Percentiles rank a stretch among this genome's conserved stretches.
Evolutionary conservation across 495 filamentous ascomycete species (phyloP).

Genomic region (Chaetomium fimeti): DNA sequence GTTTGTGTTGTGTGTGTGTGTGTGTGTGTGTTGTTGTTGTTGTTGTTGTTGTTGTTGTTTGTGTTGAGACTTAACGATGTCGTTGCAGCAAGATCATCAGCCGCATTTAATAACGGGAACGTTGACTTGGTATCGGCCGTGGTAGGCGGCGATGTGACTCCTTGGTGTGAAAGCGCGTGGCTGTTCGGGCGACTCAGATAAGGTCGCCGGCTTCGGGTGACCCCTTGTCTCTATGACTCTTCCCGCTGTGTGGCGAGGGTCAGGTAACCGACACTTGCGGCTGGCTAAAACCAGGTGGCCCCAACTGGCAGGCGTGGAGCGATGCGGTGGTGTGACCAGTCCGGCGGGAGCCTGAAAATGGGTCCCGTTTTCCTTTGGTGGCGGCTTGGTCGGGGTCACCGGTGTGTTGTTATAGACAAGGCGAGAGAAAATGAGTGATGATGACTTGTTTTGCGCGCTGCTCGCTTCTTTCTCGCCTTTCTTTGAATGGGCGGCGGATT

Average conservation of each 20-base stretch:
- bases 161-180: slow-evolving; percentile 29
- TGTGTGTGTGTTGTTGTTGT: too few species aligned
- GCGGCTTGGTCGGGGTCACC: slow-evolving; percentile 30
- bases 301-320: slow-evolving; percentile 40
- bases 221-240: slow-evolving; percentile 49
- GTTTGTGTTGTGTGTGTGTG: too few species aligned
- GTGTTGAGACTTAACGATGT: slow-evolving; percentile 11
- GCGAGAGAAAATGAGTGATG: slow-evolving; percentile 13
- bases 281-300: slow-evolving; percentile 45
- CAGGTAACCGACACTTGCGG: slow-evolving; percentile 42
- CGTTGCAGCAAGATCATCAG: slow-evolving; percentile 20
- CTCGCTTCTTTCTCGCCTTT: slow-evolving; percentile 19
- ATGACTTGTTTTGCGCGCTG: slow-evolving; percentile 14
- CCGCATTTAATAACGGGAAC: slow-evolving; percentile 23
- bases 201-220: slow-evolving; percentile 35
- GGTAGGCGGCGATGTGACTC: slow-evolving; percentile 39
- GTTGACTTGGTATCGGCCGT: slow-evolving; percentile 20
- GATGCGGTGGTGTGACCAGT: slow-evolving; percentile 35
- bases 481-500: slow-evolving; percentile 18
- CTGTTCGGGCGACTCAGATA: slow-evolving; percentile 39
- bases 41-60: too few species aligned
- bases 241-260: slow-evolving; percentile 39
- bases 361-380: slow-evolving; percentile 33
- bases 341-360: slow-evolving; percentile 43
- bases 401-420: slow-evolving; percentile 3